These are phyloP conservation scores for Cryptococcus hybrid DNA, from an alignment of 1,284 basidiomycete species.

Conservation along the genomic window DNA sequence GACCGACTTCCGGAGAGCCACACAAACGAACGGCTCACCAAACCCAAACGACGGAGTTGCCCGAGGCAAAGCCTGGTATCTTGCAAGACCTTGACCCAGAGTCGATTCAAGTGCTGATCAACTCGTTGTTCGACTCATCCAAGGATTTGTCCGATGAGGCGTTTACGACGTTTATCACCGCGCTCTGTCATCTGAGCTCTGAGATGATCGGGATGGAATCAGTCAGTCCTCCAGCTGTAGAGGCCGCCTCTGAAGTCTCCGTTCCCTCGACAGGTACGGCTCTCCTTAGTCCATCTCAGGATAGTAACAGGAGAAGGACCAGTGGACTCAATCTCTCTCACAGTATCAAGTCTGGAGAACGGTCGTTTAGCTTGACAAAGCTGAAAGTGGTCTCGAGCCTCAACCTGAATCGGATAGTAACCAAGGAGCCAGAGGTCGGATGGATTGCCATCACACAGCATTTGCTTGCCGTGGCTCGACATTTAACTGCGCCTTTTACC, in stretches of 20 bases:
- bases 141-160: conserved; percentile 77
- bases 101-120: conserved; percentile 67
- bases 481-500: conserved; percentile 64
- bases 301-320: conserved; percentile 62
- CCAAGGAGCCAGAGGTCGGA: conserved; percentile 71
- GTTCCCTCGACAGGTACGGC: conserved; percentile 18
- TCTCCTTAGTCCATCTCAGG: conserved; percentile 22
- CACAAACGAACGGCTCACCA: conserved; percentile 2
- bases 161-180: conserved; percentile 75
- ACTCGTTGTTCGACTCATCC: conserved; percentile 77
- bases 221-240: too few species aligned
- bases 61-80: conserved; percentile 19
- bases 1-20: conserved; percentile 9
- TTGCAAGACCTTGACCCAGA: conserved; percentile 70
- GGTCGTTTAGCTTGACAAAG: conserved; percentile 76
- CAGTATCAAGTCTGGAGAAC: conserved; percentile 61
- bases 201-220: conserved; percentile 84
- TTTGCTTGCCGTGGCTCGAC: conserved; percentile 66
- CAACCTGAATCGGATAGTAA: conserved; percentile 83
- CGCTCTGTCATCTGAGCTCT: conserved; percentile 77
- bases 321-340: conserved; percentile 80
- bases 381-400: conserved; percentile 73
- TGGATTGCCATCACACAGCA: conserved; percentile 81
- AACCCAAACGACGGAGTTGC: background rate
- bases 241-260: conserved; percentile 47